phyloP scores from a whole-genome alignment of 768 basidiomycete species.

The Collybiopsis confluens region DNA sequence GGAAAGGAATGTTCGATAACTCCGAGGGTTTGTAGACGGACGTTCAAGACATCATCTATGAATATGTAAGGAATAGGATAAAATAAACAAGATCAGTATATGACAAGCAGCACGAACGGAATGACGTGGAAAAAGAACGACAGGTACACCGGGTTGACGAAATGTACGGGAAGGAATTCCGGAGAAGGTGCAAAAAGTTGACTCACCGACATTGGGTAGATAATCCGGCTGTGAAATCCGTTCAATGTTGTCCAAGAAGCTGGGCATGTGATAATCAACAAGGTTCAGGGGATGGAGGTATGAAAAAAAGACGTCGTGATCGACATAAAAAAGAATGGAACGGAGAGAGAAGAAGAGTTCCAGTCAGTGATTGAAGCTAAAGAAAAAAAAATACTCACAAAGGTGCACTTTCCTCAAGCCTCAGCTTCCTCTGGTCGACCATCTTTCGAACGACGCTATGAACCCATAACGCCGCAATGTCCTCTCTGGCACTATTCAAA shows the following conservation, averaged over 20 bases:
- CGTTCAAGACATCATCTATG: slow-evolving; percentile 72
- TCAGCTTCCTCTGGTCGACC: slow-evolving; percentile 52
- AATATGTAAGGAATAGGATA: background rate
- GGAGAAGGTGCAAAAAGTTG: background rate
- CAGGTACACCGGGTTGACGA: slow-evolving; percentile 1
- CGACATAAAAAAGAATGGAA: no score
- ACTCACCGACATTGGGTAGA: slow-evolving; percentile 61
- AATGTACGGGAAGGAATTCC: background rate
- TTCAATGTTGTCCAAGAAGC: slow-evolving; percentile 64
- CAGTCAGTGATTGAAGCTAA: slow-evolving; percentile 9
- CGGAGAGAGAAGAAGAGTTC: background rate
- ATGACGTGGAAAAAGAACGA: no score
- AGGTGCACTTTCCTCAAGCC: slow-evolving; percentile 70
- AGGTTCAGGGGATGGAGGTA: slow-evolving; percentile 2
- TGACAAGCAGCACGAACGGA: no score
- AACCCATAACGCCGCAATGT: slow-evolving; percentile 64
- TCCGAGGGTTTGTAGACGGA: slow-evolving; percentile 76
- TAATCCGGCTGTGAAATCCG: slow-evolving; percentile 70
- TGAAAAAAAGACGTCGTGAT: background rate
- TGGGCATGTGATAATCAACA: slow-evolving; percentile 19
- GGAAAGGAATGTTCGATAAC: slow-evolving; percentile 75
- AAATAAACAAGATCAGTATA: background rate
- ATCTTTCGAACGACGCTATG: slow-evolving; percentile 63
- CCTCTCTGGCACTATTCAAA: slow-evolving; percentile 41
- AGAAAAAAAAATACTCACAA: slow-evolving; percentile 47